A percentile compares a stretch with the other conserved stretches of the same genome.
phyloP scores from a whole-genome alignment of 441 rosid genomes.

The Capsella rubella region DNA sequence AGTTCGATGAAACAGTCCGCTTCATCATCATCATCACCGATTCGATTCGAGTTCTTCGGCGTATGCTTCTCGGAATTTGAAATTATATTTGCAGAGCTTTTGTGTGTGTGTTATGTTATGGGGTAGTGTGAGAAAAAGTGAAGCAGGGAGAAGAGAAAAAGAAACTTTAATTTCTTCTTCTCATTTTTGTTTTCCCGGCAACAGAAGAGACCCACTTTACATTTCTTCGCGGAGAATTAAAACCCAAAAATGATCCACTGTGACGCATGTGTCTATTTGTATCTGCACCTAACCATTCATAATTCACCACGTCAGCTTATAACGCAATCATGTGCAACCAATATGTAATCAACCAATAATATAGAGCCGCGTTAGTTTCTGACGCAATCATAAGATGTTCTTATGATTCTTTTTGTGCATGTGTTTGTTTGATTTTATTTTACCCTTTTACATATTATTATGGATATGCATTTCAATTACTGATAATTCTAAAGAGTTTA shows the following conservation, averaged over 20 bases:
- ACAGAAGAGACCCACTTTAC: conserved; percentile 27
- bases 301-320: background rate
- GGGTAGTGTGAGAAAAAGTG: conserved; percentile 34
- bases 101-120: conserved; percentile 38
- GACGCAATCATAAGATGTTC: conserved; percentile 12
- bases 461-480: too few species aligned
- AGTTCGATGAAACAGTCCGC: conserved; percentile 67
- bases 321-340: background rate
- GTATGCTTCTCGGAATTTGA: conserved; percentile 2
- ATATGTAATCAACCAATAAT: background rate
- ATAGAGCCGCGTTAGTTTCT: background rate
- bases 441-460: background rate
- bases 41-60: conserved; percentile 35
- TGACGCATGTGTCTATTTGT: background rate
- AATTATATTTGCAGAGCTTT: conserved; percentile 30
- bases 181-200: conserved; percentile 35
- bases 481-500: too few species aligned
- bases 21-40: conserved; percentile 44
- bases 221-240: conserved; percentile 46
- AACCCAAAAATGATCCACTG: conserved; percentile 18
- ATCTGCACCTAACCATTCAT: conserved; percentile 2
- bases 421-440: conserved; percentile 17
- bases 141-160: background rate
- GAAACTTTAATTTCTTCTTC: conserved; percentile 29
- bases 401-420: background rate